phyloP scores from a whole-genome alignment of 805 yeast genomes.

The Metschnikowia lachancei region DNA sequence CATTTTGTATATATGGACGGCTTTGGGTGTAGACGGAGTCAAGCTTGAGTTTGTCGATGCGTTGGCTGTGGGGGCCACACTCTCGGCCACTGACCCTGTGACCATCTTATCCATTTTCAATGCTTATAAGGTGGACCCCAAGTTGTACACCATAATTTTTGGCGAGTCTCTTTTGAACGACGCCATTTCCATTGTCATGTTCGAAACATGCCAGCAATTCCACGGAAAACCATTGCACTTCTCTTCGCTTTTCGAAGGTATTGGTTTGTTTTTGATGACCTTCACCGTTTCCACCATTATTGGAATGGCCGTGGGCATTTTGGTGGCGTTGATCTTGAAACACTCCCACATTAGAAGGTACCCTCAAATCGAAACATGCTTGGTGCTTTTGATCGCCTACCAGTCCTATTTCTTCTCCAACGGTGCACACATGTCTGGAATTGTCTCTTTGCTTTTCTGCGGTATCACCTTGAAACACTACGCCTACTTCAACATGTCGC shows the following conservation, averaged over 20 bases:
- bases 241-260: conserved; percentile 85
- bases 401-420: conserved; percentile 96
- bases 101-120: conserved; percentile 94
- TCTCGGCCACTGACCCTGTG: conserved; percentile 98
- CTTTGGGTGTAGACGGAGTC: conserved; percentile 85
- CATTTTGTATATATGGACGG: conserved; percentile 84
- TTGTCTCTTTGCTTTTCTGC: conserved; percentile 89
- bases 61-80: conserved; percentile 93
- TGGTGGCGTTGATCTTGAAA: conserved; percentile 85
- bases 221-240: conserved; percentile 77
- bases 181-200: conserved; percentile 98
- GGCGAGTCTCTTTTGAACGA: conserved; percentile 95
- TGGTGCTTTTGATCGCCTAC: conserved; percentile 86
- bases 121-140: conserved; percentile 97
- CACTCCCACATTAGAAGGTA: conserved; percentile 90
- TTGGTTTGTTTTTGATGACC: conserved; percentile 88
- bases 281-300: conserved; percentile 87
- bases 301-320: conserved; percentile 82
- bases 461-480: conserved; percentile 96
- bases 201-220: conserved; percentile 95
- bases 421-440: conserved; percentile 99
- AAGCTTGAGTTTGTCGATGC: conserved; percentile 94
- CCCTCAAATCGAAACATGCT: conserved; percentile 96
- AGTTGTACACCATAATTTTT: conserved; percentile 91
- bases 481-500: conserved; percentile 95